Evolutionary conservation across 75 land plant species (phyloP).

Genomic region (Chamaecyparis obtusa): DNA sequence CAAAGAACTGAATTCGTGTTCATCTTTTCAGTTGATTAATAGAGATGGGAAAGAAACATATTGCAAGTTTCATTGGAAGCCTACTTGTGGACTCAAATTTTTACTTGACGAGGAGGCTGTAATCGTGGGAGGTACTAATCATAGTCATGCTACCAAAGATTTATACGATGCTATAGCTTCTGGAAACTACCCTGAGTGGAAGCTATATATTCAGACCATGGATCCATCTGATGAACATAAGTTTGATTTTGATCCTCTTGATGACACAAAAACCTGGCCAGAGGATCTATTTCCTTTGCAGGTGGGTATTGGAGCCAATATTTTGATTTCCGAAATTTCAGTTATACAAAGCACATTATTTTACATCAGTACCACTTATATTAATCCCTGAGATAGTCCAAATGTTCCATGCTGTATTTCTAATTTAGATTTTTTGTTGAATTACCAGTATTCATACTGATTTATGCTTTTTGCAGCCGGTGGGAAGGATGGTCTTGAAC

Average conservation of each 20-base stretch:
- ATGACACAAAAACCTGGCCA: slow-evolving; percentile 49
- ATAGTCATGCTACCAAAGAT: slow-evolving; percentile 55
- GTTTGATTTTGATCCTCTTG: slow-evolving; percentile 49
- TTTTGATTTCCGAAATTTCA: neutral
- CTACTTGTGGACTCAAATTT: slow-evolving; percentile 42
- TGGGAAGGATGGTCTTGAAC: slow-evolving; percentile 49
- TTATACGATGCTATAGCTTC: slow-evolving; percentile 33
- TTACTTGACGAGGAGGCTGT: slow-evolving; percentile 40
- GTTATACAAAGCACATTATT: neutral
- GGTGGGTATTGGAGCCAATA: slow-evolving; percentile 9
- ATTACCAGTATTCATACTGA: neutral
- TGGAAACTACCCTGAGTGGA: slow-evolving; percentile 52
- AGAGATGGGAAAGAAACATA: slow-evolving; percentile 20
- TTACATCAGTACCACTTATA: neutral
- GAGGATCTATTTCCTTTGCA: slow-evolving; percentile 46
- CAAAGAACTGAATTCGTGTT: neutral
- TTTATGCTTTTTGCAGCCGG: slow-evolving; percentile 27
- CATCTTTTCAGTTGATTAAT: neutral
- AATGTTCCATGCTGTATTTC: neutral
- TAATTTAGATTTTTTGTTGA: neutral
- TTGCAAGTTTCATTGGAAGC: slow-evolving; percentile 47
- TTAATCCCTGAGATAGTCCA: neutral
- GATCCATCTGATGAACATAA: slow-evolving; percentile 36
- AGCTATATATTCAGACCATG: slow-evolving; percentile 40
- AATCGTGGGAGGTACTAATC: slow-evolving; percentile 42